A percentile compares a stretch with the other conserved stretches of the same genome.
These are phyloP conservation scores for Novakomyces olei DNA, from an alignment of 805 yeast genomes.

Conservation along the genomic window DNA sequence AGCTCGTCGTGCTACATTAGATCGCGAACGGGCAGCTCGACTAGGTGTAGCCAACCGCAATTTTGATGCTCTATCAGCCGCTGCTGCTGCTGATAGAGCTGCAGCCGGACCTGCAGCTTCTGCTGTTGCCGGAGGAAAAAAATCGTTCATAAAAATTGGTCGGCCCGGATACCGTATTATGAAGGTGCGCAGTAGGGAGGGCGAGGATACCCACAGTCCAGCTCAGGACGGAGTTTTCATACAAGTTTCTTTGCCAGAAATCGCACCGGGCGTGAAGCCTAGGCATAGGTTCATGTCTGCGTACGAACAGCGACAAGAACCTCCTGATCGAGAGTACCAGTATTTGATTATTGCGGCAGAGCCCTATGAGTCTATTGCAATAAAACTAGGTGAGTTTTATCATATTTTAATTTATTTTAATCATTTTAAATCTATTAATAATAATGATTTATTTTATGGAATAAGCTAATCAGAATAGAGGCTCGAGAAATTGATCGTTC, in stretches of 20 bases:
- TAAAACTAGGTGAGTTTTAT: slow-evolving; percentile 32
- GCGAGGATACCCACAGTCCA: too few relatives aligned
- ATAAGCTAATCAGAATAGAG: too few relatives aligned
- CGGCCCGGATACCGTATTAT: slow-evolving; percentile 47
- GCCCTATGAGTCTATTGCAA: slow-evolving; percentile 65
- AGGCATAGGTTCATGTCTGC: slow-evolving; percentile 55
- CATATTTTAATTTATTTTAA: too few relatives aligned
- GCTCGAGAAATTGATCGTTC: slow-evolving; percentile 26
- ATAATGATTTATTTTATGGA: too few relatives aligned
- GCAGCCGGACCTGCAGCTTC: slow-evolving; percentile 10
- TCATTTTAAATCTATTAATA: too few relatives aligned
- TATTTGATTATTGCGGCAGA: slow-evolving; percentile 67
- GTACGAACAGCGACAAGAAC: slow-evolving; percentile 39
- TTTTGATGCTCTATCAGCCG: too few relatives aligned
- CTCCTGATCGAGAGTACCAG: slow-evolving; percentile 30
- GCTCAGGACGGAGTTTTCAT: slow-evolving; percentile 41
- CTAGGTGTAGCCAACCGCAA: too few relatives aligned
- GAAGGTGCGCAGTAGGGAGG: slow-evolving; percentile 42
- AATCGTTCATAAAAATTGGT: slow-evolving; percentile 39
- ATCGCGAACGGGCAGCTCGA: slow-evolving; percentile 14
- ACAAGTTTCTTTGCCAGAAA: slow-evolving; percentile 33
- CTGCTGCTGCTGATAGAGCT: slow-evolving; percentile 3
- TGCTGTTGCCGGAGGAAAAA: slow-evolving; percentile 23
- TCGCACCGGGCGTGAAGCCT: slow-evolving; percentile 27
- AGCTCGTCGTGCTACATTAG: slow-evolving; percentile 27